Conservation (phyloP, 1,284 basidiomycete genomes). For the Moesziomyces sp. region DNA sequence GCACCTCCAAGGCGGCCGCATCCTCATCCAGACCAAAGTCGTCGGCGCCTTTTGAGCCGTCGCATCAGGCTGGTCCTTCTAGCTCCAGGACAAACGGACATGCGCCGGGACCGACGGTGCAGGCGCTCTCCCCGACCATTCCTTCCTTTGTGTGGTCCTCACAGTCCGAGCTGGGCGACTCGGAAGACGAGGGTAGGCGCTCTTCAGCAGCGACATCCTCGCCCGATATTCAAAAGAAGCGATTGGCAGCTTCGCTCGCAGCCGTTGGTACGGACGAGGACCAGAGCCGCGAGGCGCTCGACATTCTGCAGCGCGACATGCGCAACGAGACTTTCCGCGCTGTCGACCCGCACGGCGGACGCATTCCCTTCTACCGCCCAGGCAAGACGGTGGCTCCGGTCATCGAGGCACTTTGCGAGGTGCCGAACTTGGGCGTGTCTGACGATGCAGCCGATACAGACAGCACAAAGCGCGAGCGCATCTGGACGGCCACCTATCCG, state of each 20-base stretch:
- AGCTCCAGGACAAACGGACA: not conserved
- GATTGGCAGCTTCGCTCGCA: conserved; percentile 15
- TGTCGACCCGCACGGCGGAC: not conserved
- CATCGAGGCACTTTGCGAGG: conserved; percentile 9
- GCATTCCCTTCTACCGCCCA: conserved; percentile 18
- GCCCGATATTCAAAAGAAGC: not conserved
- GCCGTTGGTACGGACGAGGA: conserved; percentile 21
- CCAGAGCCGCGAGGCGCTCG: conserved; percentile 16
- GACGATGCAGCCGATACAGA: not conserved
- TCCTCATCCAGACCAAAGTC: not conserved
- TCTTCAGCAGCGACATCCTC: not conserved
- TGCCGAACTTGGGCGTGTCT: conserved; percentile 6
- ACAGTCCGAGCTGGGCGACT: conserved; percentile 23
- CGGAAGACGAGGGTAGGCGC: conserved; percentile 9
- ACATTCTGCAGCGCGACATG: conserved; percentile 24
- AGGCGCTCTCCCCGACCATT: conserved; percentile 37
- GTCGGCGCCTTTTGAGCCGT: no score
- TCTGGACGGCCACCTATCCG: conserved; percentile 10
- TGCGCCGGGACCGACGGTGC: conserved; percentile 21
- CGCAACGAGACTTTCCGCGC: not conserved
- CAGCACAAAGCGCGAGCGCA: not conserved
- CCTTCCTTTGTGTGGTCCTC: conserved; percentile 44
- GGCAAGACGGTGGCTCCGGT: conserved; percentile 14
- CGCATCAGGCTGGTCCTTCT: not conserved
- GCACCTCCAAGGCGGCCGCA: not conserved